A percentile compares a stretch with the other conserved stretches of the same genome.
Evolutionary conservation across 1,139 yeast species (phyloP).

Genomic region (Sporopachydermia cereana): DNA sequence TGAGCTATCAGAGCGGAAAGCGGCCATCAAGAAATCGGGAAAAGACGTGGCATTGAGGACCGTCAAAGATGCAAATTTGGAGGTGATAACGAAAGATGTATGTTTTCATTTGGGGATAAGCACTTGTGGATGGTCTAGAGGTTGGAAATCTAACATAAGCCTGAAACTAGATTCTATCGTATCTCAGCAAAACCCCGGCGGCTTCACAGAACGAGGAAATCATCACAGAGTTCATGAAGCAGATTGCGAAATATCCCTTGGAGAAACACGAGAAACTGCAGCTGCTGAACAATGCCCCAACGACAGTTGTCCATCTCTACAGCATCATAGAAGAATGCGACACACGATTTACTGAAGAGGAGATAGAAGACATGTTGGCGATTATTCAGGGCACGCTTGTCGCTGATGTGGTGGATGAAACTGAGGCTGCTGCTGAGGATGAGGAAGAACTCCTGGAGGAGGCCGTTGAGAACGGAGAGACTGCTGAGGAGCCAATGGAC

Average conservation of each 20-base stretch:
- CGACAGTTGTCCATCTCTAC: conserved; percentile 66
- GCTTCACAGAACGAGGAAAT: conserved; percentile 32
- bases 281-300: conserved; percentile 69
- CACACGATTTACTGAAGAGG: conserved; percentile 56
- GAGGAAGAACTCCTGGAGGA: conserved; percentile 15
- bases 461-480: conserved; percentile 7
- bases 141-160: conserved; percentile 15
- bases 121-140: conserved; percentile 10
- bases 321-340: conserved; percentile 89
- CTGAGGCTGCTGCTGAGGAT: conserved; percentile 27
- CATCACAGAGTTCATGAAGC: conserved; percentile 35
- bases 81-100: conserved; percentile 56
- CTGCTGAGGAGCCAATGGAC: no score
- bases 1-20: conserved; percentile 37
- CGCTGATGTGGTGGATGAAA: conserved; percentile 18
- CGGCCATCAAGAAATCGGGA: conserved; percentile 19
- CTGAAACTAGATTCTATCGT: conserved; percentile 28
- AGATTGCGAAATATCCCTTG: conserved; percentile 39
- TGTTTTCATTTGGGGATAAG: background rate
- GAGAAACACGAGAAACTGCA: conserved; percentile 82
- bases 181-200: conserved; percentile 36
- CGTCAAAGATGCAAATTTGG: conserved; percentile 30
- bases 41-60: conserved; percentile 13
- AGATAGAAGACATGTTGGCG: conserved; percentile 42
- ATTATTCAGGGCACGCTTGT: conserved; percentile 43